Conservation (phyloP, 2,329 filamentous ascomycete genomes). For the Diaporthe humulicola region DNA sequence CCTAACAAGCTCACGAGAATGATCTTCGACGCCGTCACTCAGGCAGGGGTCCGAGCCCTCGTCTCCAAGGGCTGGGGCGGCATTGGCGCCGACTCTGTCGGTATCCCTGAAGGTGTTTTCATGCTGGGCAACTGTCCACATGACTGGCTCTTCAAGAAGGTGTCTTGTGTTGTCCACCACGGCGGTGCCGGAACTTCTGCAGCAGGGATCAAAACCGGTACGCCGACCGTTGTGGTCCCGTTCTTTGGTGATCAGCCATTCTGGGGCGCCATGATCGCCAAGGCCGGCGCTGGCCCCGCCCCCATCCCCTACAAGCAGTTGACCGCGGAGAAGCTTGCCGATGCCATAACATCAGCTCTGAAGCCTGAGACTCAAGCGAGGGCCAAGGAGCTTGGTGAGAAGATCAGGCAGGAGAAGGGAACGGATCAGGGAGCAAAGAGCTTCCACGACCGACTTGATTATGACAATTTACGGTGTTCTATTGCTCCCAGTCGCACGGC, state of each 20-base stretch:
- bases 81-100: slow-evolving; percentile 78
- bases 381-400: slow-evolving; percentile 69
- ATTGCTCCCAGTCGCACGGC: slow-evolving; percentile 77
- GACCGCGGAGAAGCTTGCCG: slow-evolving; percentile 74
- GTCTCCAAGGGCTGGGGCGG: slow-evolving; percentile 93
- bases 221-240: slow-evolving; percentile 85
- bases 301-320: slow-evolving; percentile 79
- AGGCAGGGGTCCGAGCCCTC: slow-evolving; percentile 79
- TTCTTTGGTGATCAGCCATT: slow-evolving; percentile 91
- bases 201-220: slow-evolving; percentile 84
- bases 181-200: slow-evolving; percentile 91
- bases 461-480: slow-evolving; percentile 77
- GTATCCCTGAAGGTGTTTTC: slow-evolving; percentile 81
- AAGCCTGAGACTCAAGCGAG: slow-evolving; percentile 70
- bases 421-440: slow-evolving; percentile 73
- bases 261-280: slow-evolving; percentile 83
- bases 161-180: slow-evolving; percentile 87
- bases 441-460: slow-evolving; percentile 79
- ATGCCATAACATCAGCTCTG: slow-evolving; percentile 72
- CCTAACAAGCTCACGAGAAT: slow-evolving; percentile 77
- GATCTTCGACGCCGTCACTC: slow-evolving; percentile 78
- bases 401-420: slow-evolving; percentile 73
- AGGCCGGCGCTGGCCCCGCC: slow-evolving; percentile 78
- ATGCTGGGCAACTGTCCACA: slow-evolving; percentile 90
- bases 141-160: slow-evolving; percentile 88